phyloP scores from a whole-genome alignment of 805 yeast species.

The Candida sonorensis region DNA sequence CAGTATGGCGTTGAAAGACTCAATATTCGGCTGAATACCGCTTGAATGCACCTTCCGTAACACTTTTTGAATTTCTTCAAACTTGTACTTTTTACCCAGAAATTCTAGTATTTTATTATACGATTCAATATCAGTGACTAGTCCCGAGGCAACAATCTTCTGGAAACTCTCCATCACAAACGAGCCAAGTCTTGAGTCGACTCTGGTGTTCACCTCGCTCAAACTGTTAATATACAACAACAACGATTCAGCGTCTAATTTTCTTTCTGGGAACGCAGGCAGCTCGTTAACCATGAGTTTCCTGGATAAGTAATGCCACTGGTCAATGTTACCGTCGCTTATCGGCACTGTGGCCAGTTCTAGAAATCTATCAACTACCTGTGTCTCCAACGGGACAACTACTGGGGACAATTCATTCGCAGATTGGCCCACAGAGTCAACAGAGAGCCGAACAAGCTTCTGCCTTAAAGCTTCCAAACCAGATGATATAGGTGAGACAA shows the following conservation, averaged over 20 bases:
- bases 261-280: background rate
- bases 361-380: slow-evolving; percentile 8
- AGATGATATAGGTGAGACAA: too few species aligned
- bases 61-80: slow-evolving; percentile 3
- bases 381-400: slow-evolving; percentile 10
- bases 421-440: too few species aligned
- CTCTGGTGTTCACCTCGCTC: slow-evolving; percentile 8
- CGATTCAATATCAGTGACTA: slow-evolving; percentile 4
- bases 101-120: slow-evolving; percentile 14
- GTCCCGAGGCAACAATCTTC: slow-evolving; percentile 9
- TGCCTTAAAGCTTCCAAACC: too few species aligned
- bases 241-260: background rate
- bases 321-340: background rate
- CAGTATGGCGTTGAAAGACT: slow-evolving; percentile 14
- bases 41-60: slow-evolving; percentile 5
- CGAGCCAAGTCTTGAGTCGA: slow-evolving; percentile 3
- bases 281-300: background rate
- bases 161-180: slow-evolving; percentile 6
- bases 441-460: too few species aligned
- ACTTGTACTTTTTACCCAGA: slow-evolving; percentile 9
- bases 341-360: slow-evolving; percentile 2
- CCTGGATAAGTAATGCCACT: background rate
- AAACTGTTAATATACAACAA: slow-evolving; percentile 7
- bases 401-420: too few species aligned
- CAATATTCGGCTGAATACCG: slow-evolving; percentile 8